Percentiles rank a stretch among this genome's conserved stretches.
These are phyloP conservation scores for Biscogniauxia sp. DNA, from an alignment of 2,329 filamentous ascomycete genomes.

Conservation along the genomic window DNA sequence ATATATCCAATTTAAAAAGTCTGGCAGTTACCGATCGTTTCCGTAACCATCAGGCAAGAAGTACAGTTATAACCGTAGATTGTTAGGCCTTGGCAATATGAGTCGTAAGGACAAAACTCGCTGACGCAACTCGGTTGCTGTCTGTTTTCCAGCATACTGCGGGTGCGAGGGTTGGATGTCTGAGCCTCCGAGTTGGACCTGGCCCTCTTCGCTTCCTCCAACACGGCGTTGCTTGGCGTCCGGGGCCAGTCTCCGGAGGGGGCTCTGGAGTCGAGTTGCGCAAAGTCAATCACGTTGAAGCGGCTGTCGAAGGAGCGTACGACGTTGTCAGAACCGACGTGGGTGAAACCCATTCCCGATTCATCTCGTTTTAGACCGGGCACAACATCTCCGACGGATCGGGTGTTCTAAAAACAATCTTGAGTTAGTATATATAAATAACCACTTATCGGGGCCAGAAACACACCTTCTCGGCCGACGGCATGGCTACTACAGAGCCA, in stretches of 20 bases:
- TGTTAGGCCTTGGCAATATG: slow-evolving; percentile 13
- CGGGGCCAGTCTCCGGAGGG: slow-evolving; percentile 7
- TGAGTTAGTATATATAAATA: neutral
- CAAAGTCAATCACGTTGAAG: slow-evolving; percentile 21
- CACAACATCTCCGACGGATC: slow-evolving; percentile 12
- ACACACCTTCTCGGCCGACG: slow-evolving; percentile 15
- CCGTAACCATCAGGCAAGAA: slow-evolving; percentile 2
- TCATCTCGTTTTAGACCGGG: slow-evolving; percentile 16
- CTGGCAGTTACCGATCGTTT: slow-evolving; percentile 8
- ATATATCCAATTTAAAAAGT: neutral
- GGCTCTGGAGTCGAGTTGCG: slow-evolving; percentile 10
- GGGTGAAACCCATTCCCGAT: slow-evolving; percentile 19
- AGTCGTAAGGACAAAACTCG: slow-evolving; percentile 20
- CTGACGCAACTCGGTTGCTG: slow-evolving; percentile 20
- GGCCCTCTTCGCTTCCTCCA: slow-evolving; percentile 15
- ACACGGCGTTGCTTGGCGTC: slow-evolving; percentile 13
- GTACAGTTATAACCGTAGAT: slow-evolving; percentile 17
- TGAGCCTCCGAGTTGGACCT: slow-evolving; percentile 9
- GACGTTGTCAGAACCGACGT: slow-evolving; percentile 24
- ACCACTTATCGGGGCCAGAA: neutral
- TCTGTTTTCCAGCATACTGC: slow-evolving; percentile 9
- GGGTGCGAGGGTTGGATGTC: slow-evolving; percentile 13
- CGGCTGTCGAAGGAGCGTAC: slow-evolving; percentile 19
- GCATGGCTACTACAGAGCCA: slow-evolving; percentile 9
- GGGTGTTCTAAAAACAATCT: slow-evolving; percentile 1